Percentiles rank a stretch among this genome's conserved stretches.
These are phyloP conservation scores for Pseudomassariella vexata DNA, from an alignment of 2,329 filamentous ascomycete species.

Conservation along the genomic window DNA sequence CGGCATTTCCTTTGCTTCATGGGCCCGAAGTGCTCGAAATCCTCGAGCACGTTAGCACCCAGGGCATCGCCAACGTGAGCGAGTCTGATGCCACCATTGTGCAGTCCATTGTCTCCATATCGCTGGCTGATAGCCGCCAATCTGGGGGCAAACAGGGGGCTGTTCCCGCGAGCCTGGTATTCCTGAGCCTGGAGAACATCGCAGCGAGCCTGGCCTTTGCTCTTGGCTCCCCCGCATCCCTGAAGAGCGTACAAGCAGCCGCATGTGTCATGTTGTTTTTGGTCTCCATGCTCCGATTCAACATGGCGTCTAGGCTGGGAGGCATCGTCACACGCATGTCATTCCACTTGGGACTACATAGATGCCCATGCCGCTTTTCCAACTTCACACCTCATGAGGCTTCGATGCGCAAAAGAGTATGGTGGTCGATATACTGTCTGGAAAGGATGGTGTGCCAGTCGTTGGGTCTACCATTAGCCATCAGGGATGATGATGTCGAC, in stretches of 20 bases:
- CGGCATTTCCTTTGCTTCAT: conserved; percentile 49
- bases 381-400: conserved; percentile 42
- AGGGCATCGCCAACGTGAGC: conserved; percentile 22
- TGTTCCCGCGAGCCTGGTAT: conserved; percentile 38
- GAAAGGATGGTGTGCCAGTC: conserved; percentile 52
- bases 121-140: conserved; percentile 46
- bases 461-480: conserved; percentile 47
- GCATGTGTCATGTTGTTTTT: conserved; percentile 49
- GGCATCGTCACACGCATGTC: conserved; percentile 49
- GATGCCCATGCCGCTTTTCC: conserved; percentile 46
- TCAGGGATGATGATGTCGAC: conserved; percentile 52
- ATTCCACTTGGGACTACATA: conserved; percentile 52
- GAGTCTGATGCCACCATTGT: conserved; percentile 35
- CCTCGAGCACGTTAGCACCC: conserved; percentile 35
- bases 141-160: conserved; percentile 15
- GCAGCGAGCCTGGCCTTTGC: conserved; percentile 41
- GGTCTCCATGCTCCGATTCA: conserved; percentile 49
- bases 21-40: conserved; percentile 42
- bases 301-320: conserved; percentile 49
- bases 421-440: conserved; percentile 51
- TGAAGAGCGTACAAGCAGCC: conserved; percentile 42
- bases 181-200: conserved; percentile 41
- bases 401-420: conserved; percentile 43
- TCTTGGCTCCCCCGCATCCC: conserved; percentile 39
- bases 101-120: conserved; percentile 46